These are phyloP conservation scores for Ogataea nonfermentans DNA, from an alignment of 805 yeast species.

Conservation along the genomic window DNA sequence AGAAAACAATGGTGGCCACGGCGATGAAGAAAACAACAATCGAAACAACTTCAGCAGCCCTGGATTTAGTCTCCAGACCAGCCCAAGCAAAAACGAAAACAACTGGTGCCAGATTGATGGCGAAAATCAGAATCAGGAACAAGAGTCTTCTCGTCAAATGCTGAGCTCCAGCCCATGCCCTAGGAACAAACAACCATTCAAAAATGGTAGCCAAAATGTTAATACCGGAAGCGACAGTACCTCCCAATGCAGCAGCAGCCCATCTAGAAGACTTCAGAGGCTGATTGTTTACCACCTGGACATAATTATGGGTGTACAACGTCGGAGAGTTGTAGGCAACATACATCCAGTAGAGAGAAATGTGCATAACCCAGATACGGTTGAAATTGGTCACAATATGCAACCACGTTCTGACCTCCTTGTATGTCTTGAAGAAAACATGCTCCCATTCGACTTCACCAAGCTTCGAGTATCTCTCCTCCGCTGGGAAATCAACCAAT, in stretches of 20 bases:
- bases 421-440: constrained; percentile 93
- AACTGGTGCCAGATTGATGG: constrained; percentile 78
- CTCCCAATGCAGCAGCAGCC: constrained; percentile 93
- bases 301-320: constrained; percentile 81
- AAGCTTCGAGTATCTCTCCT: constrained; percentile 83
- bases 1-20: constrained; percentile 77
- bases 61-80: constrained; percentile 62
- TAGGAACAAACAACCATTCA: constrained; percentile 96
- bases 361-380: constrained; percentile 97
- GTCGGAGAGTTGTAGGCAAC: constrained; percentile 90
- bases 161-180: constrained; percentile 99
- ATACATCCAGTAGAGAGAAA: constrained; percentile 91
- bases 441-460: constrained; percentile 92
- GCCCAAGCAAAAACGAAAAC: constrained; percentile 83
- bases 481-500: constrained; percentile 83
- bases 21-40: constrained; percentile 90
- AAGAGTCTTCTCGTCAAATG: constrained; percentile 84
- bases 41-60: constrained; percentile 72
- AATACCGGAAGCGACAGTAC: constrained; percentile 76
- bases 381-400: constrained; percentile 93
- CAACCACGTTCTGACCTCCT: constrained; percentile 96
- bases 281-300: constrained; percentile 75
- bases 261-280: constrained; percentile 91
- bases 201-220: constrained; percentile 85
- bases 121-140: constrained; percentile 65